phyloP scores from a whole-genome alignment of 2,329 filamentous ascomycete genomes.

The Fusarium multiceps region DNA sequence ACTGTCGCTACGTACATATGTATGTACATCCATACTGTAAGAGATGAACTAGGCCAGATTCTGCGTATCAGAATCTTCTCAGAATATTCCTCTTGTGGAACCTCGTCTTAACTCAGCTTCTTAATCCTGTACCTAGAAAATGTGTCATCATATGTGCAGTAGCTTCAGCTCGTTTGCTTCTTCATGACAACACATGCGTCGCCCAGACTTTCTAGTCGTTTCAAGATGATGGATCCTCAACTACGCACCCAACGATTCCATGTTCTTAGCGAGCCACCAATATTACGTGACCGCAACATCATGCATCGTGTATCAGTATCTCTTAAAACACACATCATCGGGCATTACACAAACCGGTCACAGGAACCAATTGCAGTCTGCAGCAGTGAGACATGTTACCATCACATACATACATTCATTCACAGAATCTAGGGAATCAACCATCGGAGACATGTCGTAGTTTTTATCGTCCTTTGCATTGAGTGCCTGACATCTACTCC shows the following conservation, averaged over 20 bases:
- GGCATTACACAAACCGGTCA: slow-evolving; percentile 19
- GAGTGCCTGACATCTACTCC: slow-evolving; percentile 48
- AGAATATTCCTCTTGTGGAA: slow-evolving; percentile 28
- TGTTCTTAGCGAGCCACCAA: slow-evolving; percentile 11
- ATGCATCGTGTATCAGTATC: slow-evolving; percentile 15
- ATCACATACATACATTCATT: slow-evolving; percentile 5
- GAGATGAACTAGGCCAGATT: neutral
- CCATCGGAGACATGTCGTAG: slow-evolving; percentile 17
- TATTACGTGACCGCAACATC: slow-evolving; percentile 19
- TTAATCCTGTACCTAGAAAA: slow-evolving; percentile 25
- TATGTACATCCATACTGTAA: neutral
- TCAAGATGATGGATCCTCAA: slow-evolving; percentile 32
- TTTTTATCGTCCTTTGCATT: slow-evolving; percentile 46
- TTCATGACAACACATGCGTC: slow-evolving; percentile 36
- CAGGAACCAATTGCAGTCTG: slow-evolving; percentile 16
- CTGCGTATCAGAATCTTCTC: slow-evolving; percentile 7
- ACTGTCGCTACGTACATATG: slow-evolving; percentile 3
- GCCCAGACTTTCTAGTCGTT: slow-evolving; percentile 31
- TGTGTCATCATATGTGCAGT: slow-evolving; percentile 35
- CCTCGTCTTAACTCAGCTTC: slow-evolving; percentile 13
- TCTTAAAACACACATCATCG: slow-evolving; percentile 7
- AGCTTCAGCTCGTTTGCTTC: slow-evolving; percentile 12
- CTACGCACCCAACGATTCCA: slow-evolving; percentile 15
- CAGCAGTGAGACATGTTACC: slow-evolving; percentile 13
- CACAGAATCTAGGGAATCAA: neutral